Evolutionary conservation across 805 yeast genomes (phyloP).

Genomic region (Myxozyma vanderwaltii): DNA sequence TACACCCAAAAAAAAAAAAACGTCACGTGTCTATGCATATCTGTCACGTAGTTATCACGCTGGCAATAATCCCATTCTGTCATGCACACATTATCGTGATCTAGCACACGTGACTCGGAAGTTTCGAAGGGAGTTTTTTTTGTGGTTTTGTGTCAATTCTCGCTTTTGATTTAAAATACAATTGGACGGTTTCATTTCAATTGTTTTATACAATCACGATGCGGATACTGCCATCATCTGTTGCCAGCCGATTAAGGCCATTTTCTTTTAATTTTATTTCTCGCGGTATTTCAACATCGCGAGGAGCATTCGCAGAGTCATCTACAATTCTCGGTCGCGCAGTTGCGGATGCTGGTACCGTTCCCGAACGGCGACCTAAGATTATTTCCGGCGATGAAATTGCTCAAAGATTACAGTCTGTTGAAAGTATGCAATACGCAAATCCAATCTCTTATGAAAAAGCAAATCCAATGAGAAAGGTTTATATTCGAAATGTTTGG

Average conservation of each 20-base stretch:
- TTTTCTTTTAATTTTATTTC: not conserved
- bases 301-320: not conserved
- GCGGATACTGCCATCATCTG: not conserved
- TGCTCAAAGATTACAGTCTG: slow-evolving; percentile 1
- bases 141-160: too few relatives aligned
- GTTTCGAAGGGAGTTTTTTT: too few relatives aligned
- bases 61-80: too few relatives aligned
- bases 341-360: not conserved
- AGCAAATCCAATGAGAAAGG: slow-evolving; percentile 28
- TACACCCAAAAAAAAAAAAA: too few relatives aligned
- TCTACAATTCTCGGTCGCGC: slow-evolving; percentile 2
- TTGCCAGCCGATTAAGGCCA: slow-evolving; percentile 6
- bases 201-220: not conserved
- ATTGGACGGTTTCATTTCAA: too few relatives aligned
- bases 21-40: too few relatives aligned
- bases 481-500: slow-evolving; percentile 62
- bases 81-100: too few relatives aligned
- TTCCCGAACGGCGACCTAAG: too few relatives aligned
- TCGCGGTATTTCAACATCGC: not conserved
- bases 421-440: not conserved
- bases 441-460: slow-evolving; percentile 9
- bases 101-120: too few relatives aligned
- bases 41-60: too few relatives aligned
- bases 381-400: not conserved
- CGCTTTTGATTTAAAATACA: too few relatives aligned